Base-by-base conservation (phyloP, 345 rosid species). In the Chamaenerion angustifolium region DNA sequence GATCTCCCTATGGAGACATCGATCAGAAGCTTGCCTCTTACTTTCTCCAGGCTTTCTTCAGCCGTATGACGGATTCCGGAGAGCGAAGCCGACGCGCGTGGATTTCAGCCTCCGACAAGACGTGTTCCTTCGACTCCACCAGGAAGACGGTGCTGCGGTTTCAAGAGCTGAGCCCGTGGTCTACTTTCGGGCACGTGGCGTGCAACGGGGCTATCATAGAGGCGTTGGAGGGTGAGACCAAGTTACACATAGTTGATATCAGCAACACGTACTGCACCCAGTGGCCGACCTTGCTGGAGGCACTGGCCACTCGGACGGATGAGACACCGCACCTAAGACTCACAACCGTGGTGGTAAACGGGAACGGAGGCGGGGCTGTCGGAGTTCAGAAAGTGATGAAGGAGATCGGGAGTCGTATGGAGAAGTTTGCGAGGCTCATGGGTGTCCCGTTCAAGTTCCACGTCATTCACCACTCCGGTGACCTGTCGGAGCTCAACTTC, bases 131-230 rank as follows among this genome's bases (percentile, higher is more conserved):
- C 59, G 94, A 82, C 56, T 80, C 93, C 8, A 84, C 88, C 0
- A 69, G 95, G 16, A 92, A 80, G 67, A 78, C 75, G 59, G 79
- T 87, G 1, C 64, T 92, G 54, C 84, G 79, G 69, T 84, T 87
- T 45, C 98, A 92, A 72, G 96, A 92, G 75, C 90, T 80, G 49
- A 80, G 85, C 60, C 98, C 96, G 0, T 92, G 98, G 98, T 77
- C 81, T 43, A 92, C 96, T 59, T 92, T 92, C 16, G 98, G 96
- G 13, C 96, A 92, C 64, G 96, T 84, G 7, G 85, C 96, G 8
- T 79, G 82, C 37, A 92, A 87, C 48, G 96, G 96, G 35, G 95
- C 96, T 11, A 79, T 92, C 18, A 68, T 92, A 76, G 98, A 92
- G 68, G 95, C 96, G 13, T 72, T 92, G 7, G 95, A 87, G 16